Evolutionary conservation across 2,329 filamentous ascomycete species (phyloP).

Genomic region (Sporothrix pallida): DNA sequence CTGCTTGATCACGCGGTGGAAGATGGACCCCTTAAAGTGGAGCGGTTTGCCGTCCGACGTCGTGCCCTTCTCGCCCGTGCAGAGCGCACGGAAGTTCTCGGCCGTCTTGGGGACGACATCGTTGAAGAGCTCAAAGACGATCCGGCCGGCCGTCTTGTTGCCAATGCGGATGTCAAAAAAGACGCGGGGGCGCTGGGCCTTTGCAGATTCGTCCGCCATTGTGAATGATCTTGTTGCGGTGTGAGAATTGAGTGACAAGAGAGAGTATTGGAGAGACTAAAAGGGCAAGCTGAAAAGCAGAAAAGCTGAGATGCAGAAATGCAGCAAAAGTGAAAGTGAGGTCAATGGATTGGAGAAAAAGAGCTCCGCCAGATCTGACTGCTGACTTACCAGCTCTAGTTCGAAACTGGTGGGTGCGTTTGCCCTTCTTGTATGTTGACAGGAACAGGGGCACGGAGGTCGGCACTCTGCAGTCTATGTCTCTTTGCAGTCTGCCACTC

Average conservation of each 20-base stretch:
- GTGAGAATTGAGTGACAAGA: background rate
- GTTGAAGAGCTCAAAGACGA: constrained; percentile 82
- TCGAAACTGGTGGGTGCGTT: background rate
- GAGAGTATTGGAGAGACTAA: background rate
- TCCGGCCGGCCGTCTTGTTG: constrained; percentile 72
- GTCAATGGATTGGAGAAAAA: background rate
- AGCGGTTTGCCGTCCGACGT: constrained; percentile 83
- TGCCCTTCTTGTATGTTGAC: too few relatives aligned
- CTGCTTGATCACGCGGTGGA: constrained; percentile 97
- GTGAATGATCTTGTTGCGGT: constrained; percentile 29
- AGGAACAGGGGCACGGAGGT: too few relatives aligned
- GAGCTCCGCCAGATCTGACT: background rate
- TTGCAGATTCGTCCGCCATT: constrained; percentile 50
- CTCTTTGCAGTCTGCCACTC: background rate
- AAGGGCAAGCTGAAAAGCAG: too few relatives aligned
- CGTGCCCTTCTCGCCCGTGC: constrained; percentile 90
- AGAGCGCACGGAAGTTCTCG: constrained; percentile 94
- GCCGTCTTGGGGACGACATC: constrained; percentile 89
- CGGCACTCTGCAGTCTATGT: background rate
- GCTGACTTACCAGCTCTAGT: background rate
- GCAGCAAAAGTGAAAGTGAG: background rate
- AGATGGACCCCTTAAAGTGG: constrained; percentile 89
- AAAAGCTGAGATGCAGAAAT: too few relatives aligned
- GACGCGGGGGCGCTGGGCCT: constrained; percentile 73
- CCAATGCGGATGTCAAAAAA: constrained; percentile 93